phyloP scores from a whole-genome alignment of 192 early-diverging fungal species.

The Entomortierella parvispora region DNA sequence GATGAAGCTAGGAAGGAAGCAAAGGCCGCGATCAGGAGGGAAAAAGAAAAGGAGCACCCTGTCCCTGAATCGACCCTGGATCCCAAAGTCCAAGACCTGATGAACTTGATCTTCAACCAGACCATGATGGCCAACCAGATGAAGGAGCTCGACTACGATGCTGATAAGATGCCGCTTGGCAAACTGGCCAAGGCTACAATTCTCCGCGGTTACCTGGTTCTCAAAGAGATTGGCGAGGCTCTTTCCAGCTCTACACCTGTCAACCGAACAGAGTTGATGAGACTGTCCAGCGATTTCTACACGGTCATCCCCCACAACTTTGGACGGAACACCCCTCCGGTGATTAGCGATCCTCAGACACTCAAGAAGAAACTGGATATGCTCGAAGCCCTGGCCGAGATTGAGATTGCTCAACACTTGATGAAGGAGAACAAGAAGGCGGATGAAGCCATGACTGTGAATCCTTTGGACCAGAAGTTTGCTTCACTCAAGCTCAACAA shows the following conservation, averaged over 20 bases:
- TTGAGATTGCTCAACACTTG: constrained; percentile 71
- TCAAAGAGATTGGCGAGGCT: constrained; percentile 65
- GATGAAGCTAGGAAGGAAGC: constrained; percentile 6
- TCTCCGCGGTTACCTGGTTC: constrained; percentile 63
- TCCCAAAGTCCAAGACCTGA: constrained; percentile 63
- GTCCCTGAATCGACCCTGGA: constrained; percentile 57
- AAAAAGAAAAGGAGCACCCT: constrained; percentile 33
- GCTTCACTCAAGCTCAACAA: constrained; percentile 62
- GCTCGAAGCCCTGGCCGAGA: constrained; percentile 75
- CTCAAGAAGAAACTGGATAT: constrained; percentile 71
- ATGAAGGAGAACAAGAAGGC: constrained; percentile 55
- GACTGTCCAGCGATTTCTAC: constrained; percentile 69
- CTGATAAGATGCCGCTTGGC: constrained; percentile 81
- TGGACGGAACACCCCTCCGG: constrained; percentile 51
- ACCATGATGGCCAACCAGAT: constrained; percentile 65
- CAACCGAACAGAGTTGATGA: constrained; percentile 11
- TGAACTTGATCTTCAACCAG: constrained; percentile 77
- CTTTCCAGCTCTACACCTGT: constrained; percentile 16
- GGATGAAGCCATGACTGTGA: constrained; percentile 42
- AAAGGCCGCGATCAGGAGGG: constrained; percentile 5
- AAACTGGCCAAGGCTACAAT: constrained; percentile 74
- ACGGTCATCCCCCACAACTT: constrained; percentile 80
- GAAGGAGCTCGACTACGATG: constrained; percentile 77
- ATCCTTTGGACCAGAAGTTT: constrained; percentile 72
- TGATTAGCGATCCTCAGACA: constrained; percentile 58